phyloP scores from a whole-genome alignment of 2,329 filamentous ascomycete genomes.

The Xylariaceae sp. region DNA sequence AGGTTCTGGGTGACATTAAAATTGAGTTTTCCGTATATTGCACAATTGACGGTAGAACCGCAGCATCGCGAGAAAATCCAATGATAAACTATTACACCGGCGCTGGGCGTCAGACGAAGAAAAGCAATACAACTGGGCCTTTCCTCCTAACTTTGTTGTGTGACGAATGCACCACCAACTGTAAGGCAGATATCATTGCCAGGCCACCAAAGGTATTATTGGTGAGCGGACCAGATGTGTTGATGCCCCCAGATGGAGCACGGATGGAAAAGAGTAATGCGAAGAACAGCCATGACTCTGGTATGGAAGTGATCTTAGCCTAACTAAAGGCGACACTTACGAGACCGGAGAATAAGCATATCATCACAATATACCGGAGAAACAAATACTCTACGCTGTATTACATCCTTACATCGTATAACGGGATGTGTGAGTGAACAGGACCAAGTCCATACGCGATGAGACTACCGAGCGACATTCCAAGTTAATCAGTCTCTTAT shows the following conservation, averaged over 20 bases:
- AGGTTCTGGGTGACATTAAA: neutral
- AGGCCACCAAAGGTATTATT: slow-evolving; percentile 54
- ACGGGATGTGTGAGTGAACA: neutral
- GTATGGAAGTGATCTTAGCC: slow-evolving; percentile 33
- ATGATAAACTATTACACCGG: slow-evolving; percentile 22
- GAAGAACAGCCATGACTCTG: neutral
- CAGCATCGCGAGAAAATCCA: neutral
- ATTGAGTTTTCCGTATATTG: neutral
- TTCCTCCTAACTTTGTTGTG: slow-evolving; percentile 49
- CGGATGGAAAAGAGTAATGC: neutral
- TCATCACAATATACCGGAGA: no score
- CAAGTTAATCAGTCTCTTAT: neutral
- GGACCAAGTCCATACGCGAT: neutral
- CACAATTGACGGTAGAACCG: neutral
- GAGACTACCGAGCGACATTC: neutral
- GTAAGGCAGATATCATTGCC: no score
- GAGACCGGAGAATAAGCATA: no score
- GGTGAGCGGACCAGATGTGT: slow-evolving; percentile 28
- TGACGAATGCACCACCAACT: slow-evolving; percentile 50
- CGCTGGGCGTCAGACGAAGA: slow-evolving; percentile 29
- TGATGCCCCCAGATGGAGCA: neutral
- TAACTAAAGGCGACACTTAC: no score
- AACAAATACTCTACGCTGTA: no score
- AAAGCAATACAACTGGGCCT: slow-evolving; percentile 43
- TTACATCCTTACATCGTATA: neutral